Base-by-base conservation (phyloP, 352 stramenopile genomes). In the Phytophthora citricola region DNA sequence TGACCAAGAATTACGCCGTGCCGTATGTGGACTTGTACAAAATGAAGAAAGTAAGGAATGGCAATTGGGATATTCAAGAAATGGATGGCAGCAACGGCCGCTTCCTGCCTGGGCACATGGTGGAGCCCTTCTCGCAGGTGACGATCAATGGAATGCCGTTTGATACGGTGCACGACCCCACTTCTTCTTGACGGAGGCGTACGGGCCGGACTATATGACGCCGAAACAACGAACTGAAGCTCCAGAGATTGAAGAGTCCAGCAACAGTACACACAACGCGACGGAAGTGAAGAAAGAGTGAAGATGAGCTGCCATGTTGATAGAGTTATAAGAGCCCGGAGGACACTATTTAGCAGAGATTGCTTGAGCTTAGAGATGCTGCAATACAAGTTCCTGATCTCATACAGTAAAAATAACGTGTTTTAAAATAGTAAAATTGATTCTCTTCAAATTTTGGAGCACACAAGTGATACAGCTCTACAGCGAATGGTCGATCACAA, bases 11-110 rank as follows among this genome's bases (percentile, higher is more conserved):
- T 29, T 69, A 62, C 57, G 44, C 48, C 17, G 63, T 66, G n/a
- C 76, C 76, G 10, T 84, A 84, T 54, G 59, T 81, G 12, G 76
- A 84, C 47, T 45, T 84, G 55, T 84, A 81, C 63, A 43, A 24
- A 26, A 67, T 71, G 57, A 71, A 58, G 45, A 56, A 60, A 14
- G 50, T 54, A 11, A 32, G 29, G 26, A 53, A 59, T 38, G 50
- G 58, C 2, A 67, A 67, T 27, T 71, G 63, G 64, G 58, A 72
- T 43, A 70, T 84, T 43, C 45, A 75, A 34, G 69, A 66, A 10
- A 46, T 76, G 17, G 40, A 77, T 12, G 64, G 53, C 2, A 70
- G 50, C 41, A 71, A 70, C 41, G 53, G 55, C 11, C 66, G 52
- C 9, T 41, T 64, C 1, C 26, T 73, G 5, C 66, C 58, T 10